phyloP scores from a whole-genome alignment of 1,284 basidiomycete species.

The Butyriboletus appendiculatus region DNA sequence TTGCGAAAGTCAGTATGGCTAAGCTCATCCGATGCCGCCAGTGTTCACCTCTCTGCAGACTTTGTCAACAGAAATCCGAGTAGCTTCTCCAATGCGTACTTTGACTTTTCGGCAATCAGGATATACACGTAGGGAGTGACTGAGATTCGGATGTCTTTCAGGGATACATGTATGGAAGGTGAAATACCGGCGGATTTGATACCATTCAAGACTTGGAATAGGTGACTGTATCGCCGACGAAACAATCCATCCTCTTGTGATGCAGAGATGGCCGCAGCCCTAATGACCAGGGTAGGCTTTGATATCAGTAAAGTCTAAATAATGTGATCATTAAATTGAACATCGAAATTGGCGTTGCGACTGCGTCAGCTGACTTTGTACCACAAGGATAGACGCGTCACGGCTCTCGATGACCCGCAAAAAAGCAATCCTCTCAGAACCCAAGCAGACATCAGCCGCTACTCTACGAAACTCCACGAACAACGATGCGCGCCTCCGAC shows the following conservation, averaged over 20 bases:
- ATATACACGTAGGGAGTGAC: constrained; percentile 38
- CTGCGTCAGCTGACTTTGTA: constrained; percentile 19
- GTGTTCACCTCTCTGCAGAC: constrained; percentile 21
- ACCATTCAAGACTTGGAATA: constrained; percentile 4
- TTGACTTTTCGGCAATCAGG: constrained; percentile 49
- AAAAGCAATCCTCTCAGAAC: constrained; percentile 1
- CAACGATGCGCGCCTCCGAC: constrained; percentile 3
- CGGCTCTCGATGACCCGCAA: constrained; percentile 17
- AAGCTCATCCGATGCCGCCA: not conserved
- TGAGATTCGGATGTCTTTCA: not conserved
- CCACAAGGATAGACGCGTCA: not conserved
- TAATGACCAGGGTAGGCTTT: not conserved
- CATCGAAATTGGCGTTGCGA: not conserved
- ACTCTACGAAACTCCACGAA: not conserved
- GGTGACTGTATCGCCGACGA: not conserved
- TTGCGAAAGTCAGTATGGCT: constrained; percentile 25
- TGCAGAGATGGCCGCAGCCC: not conserved
- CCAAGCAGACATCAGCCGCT: not conserved
- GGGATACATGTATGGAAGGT: constrained; percentile 1
- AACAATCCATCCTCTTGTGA: not conserved
- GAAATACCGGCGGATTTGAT: constrained; percentile 14
- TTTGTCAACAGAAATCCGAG: constrained; percentile 39
- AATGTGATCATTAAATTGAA: not conserved
- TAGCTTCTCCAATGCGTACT: constrained; percentile 52
- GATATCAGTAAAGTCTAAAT: not conserved